Conservation (phyloP, 1,139 yeast species). For the Yamadazyma diddensiae region DNA sequence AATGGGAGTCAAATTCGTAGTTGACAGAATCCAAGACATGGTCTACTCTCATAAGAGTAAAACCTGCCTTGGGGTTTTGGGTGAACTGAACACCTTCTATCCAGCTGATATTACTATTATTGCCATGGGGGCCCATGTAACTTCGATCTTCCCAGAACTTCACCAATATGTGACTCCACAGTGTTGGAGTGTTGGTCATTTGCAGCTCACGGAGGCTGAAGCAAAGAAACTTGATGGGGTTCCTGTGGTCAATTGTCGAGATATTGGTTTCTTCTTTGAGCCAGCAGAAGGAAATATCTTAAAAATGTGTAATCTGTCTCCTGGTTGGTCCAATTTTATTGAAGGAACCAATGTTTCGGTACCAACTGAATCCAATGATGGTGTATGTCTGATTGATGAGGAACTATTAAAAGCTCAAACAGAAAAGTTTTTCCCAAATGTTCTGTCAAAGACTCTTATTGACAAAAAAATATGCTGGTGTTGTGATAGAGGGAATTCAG, state of each 20-base stretch:
- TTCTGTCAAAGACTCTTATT: conserved; percentile 12
- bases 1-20: conserved; percentile 29
- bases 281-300: conserved; percentile 20
- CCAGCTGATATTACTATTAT: conserved; percentile 28
- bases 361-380: conserved; percentile 15
- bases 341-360: conserved; percentile 9
- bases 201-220: conserved; percentile 31
- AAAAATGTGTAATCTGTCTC: conserved; percentile 19
- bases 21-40: conserved; percentile 24
- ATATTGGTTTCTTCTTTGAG: conserved; percentile 30
- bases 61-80: conserved; percentile 13
- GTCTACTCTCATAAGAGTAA: conserved; percentile 9
- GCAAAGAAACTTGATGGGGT: conserved; percentile 25
- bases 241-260: conserved; percentile 40
- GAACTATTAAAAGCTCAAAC: conserved; percentile 11
- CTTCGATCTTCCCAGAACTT: conserved; percentile 28
- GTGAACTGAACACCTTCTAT: conserved; percentile 7
- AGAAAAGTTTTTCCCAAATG: conserved; percentile 13
- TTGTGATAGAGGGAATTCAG: conserved; percentile 18
- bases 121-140: conserved; percentile 36
- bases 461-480: conserved; percentile 21
- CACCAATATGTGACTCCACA: conserved; percentile 20
- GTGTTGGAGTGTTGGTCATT: conserved; percentile 42
- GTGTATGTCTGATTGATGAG: conserved; percentile 12
- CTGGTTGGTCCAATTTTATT: conserved; percentile 17